A percentile compares a stretch with the other conserved stretches of the same genome.
These are phyloP conservation scores for Sarocladium kiliense DNA, from an alignment of 2,329 filamentous ascomycete species.

Conservation along the genomic window DNA sequence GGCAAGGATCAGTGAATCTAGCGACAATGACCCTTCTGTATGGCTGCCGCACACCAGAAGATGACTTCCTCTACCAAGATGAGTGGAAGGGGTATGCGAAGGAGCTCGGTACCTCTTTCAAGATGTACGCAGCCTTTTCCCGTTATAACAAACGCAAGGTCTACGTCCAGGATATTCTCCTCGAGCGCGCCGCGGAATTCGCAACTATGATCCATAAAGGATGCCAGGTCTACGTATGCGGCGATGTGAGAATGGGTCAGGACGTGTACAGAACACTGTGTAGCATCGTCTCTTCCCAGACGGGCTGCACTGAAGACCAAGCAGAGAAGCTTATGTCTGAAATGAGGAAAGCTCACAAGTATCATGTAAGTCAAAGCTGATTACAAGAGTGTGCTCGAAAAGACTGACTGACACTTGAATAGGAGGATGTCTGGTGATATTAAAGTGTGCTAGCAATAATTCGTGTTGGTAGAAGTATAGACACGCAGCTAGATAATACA, in stretches of 20 bases:
- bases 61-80: conserved; percentile 85
- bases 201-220: conserved; percentile 70
- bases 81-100: conserved; percentile 50
- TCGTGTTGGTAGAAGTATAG: too few relatives aligned
- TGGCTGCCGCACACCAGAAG: conserved; percentile 93
- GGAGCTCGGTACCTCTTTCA: conserved; percentile 73
- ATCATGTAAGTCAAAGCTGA: conserved; percentile 19
- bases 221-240: conserved; percentile 92
- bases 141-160: conserved; percentile 76
- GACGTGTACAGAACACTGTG: conserved; percentile 74
- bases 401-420: neutral
- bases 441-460: too few relatives aligned
- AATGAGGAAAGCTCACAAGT: conserved; percentile 82
- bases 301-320: conserved; percentile 70
- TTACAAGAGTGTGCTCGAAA: neutral
- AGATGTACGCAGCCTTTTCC: conserved; percentile 82
- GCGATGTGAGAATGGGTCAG: conserved; percentile 86
- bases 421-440: neutral
- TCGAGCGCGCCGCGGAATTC: conserved; percentile 70
- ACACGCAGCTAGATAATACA: too few relatives aligned
- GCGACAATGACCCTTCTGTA: conserved; percentile 82
- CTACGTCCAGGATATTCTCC: conserved; percentile 83
- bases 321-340: conserved; percentile 86
- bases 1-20: conserved; percentile 31
- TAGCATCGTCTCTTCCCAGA: conserved; percentile 75